These are phyloP conservation scores for Aspergillus nanangensis DNA, from an alignment of 495 filamentous ascomycete genomes.

Conservation along the genomic window DNA sequence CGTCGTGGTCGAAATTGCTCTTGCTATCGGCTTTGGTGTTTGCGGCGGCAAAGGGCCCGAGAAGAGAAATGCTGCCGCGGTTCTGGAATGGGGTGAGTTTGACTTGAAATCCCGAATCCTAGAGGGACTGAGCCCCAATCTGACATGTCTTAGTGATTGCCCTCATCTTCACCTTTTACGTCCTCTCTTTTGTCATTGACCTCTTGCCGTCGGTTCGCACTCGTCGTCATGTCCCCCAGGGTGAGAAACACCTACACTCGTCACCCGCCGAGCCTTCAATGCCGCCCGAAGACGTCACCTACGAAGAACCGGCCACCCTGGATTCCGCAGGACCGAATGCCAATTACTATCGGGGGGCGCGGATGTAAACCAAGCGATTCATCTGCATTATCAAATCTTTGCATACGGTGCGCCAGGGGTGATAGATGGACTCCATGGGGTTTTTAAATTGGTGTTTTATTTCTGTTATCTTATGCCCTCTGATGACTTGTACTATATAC, in stretches of 20 bases:
- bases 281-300: slow-evolving; percentile 13
- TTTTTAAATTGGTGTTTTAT: neutral
- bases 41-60: slow-evolving; percentile 28
- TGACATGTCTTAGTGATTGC: slow-evolving; percentile 55
- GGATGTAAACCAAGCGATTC: too few species aligned
- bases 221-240: slow-evolving; percentile 46
- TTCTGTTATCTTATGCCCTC: neutral
- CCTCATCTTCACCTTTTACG: slow-evolving; percentile 85
- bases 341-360: slow-evolving; percentile 27
- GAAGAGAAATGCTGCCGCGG: slow-evolving; percentile 51
- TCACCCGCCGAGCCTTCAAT: slow-evolving; percentile 6
- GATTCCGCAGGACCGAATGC: slow-evolving; percentile 33
- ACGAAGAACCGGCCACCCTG: slow-evolving; percentile 35
- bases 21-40: slow-evolving; percentile 63
- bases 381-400: too few species aligned
- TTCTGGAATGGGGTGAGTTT: slow-evolving; percentile 63
- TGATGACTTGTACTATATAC: neutral
- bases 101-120: too few species aligned
- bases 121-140: slow-evolving; percentile 1
- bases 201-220: slow-evolving; percentile 73
- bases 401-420: neutral
- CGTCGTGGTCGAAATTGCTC: slow-evolving; percentile 69
- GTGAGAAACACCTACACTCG: slow-evolving; percentile 33
- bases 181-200: slow-evolving; percentile 86
- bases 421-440: neutral